These are phyloP conservation scores for Arctium lappa DNA, from an alignment of 129 eudicot species.

Conservation along the genomic window DNA sequence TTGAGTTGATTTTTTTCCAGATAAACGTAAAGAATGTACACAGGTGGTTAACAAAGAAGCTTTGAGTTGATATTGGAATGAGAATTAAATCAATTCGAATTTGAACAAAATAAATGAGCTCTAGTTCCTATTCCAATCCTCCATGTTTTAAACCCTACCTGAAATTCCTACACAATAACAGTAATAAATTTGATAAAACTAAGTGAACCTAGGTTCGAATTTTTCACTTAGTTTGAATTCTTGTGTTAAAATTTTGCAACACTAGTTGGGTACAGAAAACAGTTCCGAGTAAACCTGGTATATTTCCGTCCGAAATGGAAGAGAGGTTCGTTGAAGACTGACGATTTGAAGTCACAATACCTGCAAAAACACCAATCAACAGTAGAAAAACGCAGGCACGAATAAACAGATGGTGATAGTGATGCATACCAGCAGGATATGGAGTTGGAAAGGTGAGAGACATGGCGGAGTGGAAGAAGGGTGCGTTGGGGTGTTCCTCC, in stretches of 20 bases:
- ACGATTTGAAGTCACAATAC: conserved; percentile 78
- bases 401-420: background rate
- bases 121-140: background rate
- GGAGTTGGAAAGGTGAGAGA: conserved; percentile 47
- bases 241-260: background rate
- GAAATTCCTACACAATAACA: background rate
- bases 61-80: background rate
- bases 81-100: background rate
- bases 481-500: conserved; percentile 16
- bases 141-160: background rate
- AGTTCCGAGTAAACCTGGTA: conserved; percentile 43
- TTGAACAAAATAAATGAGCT: background rate
- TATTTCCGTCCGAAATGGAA: conserved; percentile 64
- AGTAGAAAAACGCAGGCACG: background rate
- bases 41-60: background rate
- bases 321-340: conserved; percentile 59
- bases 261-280: background rate
- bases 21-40: background rate
- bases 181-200: background rate
- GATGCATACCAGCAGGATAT: conserved; percentile 72
- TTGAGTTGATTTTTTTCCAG: background rate
- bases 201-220: background rate
- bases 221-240: background rate
- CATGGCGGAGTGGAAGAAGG: conserved; percentile 55
- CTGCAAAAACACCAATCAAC: conserved; percentile 25